Evolutionary conservation across 2,329 filamentous ascomycete genomes (phyloP).

Genomic region (Fulvia fulva): DNA sequence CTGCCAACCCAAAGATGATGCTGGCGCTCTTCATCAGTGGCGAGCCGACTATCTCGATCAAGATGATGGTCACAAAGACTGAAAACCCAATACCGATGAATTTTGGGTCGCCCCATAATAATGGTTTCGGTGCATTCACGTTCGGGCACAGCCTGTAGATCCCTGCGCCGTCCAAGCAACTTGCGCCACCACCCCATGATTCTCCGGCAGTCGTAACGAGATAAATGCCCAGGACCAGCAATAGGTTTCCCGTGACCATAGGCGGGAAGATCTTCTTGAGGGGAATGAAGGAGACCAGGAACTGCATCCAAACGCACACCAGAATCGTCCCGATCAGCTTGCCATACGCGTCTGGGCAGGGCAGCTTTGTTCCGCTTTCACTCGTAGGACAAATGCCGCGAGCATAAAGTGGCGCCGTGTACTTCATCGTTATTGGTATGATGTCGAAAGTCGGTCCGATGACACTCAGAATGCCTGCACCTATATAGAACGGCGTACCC

Average conservation of each 20-base stretch:
- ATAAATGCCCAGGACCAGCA: slow-evolving; percentile 18
- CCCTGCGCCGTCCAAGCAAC: slow-evolving; percentile 15
- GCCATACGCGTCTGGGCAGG: slow-evolving; percentile 19
- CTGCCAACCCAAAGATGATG: slow-evolving; percentile 20
- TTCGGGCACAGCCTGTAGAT: slow-evolving; percentile 18
- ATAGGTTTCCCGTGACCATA: slow-evolving; percentile 14
- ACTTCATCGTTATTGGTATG: slow-evolving; percentile 20
- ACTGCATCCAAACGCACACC: slow-evolving; percentile 20
- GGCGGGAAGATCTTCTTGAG: slow-evolving; percentile 19
- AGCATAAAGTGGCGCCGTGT: slow-evolving; percentile 12
- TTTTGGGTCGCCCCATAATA: slow-evolving; percentile 19
- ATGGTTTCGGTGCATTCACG: slow-evolving; percentile 13
- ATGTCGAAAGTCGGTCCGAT: slow-evolving; percentile 22
- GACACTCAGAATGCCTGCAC: slow-evolving; percentile 14
- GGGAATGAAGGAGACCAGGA: slow-evolving; percentile 16
- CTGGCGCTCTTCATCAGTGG: slow-evolving; percentile 20
- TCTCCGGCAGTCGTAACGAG: slow-evolving; percentile 19
- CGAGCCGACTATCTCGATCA: slow-evolving; percentile 19
- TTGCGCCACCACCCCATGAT: slow-evolving; percentile 19
- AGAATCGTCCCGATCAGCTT: slow-evolving; percentile 16
- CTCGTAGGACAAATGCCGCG: slow-evolving; percentile 10
- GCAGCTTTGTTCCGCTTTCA: slow-evolving; percentile 12
- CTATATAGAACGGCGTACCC: slow-evolving; percentile 17
- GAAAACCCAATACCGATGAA: slow-evolving; percentile 21
- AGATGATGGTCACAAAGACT: slow-evolving; percentile 20